A percentile compares a stretch with the other conserved stretches of the same genome.
Conservation (phyloP, 352 stramenopile species). For the Globisporangium abappressorium region DNA sequence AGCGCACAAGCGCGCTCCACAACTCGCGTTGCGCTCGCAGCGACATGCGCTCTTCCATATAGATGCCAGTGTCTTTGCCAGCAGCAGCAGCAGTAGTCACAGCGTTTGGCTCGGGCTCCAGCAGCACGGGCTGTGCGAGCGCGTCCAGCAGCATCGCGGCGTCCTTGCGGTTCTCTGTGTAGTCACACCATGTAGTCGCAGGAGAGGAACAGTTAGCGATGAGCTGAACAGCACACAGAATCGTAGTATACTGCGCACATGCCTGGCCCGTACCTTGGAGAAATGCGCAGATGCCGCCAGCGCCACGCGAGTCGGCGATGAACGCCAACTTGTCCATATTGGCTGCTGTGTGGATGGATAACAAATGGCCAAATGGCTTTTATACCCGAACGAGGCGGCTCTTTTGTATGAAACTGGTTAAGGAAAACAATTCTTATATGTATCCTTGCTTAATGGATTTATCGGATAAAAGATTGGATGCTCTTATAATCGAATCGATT, state of each 20-base stretch:
- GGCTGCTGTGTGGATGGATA: background rate
- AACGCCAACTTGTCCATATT: conserved; percentile 25
- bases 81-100: background rate
- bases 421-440: background rate
- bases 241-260: too few relatives aligned
- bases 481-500: too few relatives aligned
- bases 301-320: conserved; percentile 35
- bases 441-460: too few relatives aligned
- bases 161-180: conserved; percentile 37
- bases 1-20: conserved; percentile 48
- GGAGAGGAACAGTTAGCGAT: background rate
- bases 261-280: conserved; percentile 28
- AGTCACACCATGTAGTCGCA: background rate
- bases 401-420: background rate
- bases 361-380: background rate
- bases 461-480: too few relatives aligned
- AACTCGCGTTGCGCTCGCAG: conserved; percentile 48
- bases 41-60: conserved; percentile 37
- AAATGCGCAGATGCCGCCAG: conserved; percentile 34
- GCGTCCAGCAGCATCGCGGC: conserved; percentile 26
- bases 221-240: background rate
- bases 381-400: background rate
- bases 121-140: conserved; percentile 26
- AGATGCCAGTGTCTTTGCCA: conserved; percentile 25
- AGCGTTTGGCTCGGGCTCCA: conserved; percentile 2